Base-by-base conservation (phyloP, 2,329 filamentous ascomycete species). In the Paecilomyces formosus region DNA sequence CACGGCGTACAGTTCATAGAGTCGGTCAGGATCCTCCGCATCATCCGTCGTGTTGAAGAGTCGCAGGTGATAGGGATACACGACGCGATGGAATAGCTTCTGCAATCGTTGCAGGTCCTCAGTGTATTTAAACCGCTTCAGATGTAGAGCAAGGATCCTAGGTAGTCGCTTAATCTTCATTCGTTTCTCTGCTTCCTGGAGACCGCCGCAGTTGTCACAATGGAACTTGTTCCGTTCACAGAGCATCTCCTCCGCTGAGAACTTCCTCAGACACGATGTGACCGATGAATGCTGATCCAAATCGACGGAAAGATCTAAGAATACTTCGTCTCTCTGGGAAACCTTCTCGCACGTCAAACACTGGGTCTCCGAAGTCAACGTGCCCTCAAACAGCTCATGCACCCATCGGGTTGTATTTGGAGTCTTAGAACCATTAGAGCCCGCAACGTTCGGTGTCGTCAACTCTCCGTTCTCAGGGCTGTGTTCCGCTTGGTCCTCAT, bases 221-320 rank as follows among this genome's bases (percentile, higher is more conserved):
- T 99, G 93, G 65, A 99, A 99, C 72, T 99, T 99, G 79, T 99
- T 97, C 61, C 92, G 85, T 77, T 99, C 94, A 70, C 94, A 97
- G 59, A 99, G 82, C 91, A 97, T 97, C 74, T 99, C 94, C 68
- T 97, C 94, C 53, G 94, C 92, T 0, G 94, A 99, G 69, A 99
- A 99, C 68, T 97, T 96, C 60, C 90, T 85, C 63, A 99, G 77
- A 72, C 94, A 99, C 26, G 94, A 93, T 2, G 94, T 97, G 3
- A 99, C 94, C 0, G 94, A 99, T 0, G 92, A 92, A 72, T 97
- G 92, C 69, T 97, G 88, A 64, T 96, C 92, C 12, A 99, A 79
- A 74, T 99, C 94, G 57, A 99, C 96, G 0, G 94, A 97, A 21
- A 99, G 79, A 74, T 99, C 94, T 55, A 99, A 79, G 70, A 99